phyloP scores from a whole-genome alignment of 2,329 filamentous ascomycete species.

The Pseudogymnoascus sp. region DNA sequence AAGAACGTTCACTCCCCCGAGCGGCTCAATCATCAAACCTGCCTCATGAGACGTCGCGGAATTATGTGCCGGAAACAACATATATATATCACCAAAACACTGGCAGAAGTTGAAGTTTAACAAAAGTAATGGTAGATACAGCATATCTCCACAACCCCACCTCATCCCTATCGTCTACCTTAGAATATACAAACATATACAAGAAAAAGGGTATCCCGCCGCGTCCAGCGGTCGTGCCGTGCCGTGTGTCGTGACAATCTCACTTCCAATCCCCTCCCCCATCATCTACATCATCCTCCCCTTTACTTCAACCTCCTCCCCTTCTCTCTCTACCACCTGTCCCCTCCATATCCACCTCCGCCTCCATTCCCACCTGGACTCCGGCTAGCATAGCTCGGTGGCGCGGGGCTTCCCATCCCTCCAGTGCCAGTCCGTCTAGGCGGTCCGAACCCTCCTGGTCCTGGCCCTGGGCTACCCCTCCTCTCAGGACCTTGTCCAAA shows the following conservation, averaged over 20 bases:
- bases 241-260: neutral
- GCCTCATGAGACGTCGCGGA: neutral
- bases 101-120: neutral
- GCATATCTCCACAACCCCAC: neutral
- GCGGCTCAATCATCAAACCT: neutral
- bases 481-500: neutral
- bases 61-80: neutral
- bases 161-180: neutral
- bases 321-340: neutral
- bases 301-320: neutral
- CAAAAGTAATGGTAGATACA: neutral
- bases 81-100: neutral
- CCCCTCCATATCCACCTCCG: neutral
- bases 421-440: neutral
- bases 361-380: constrained; percentile 16
- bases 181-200: constrained; percentile 2
- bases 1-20: neutral
- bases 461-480: neutral
- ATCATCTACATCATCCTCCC: constrained; percentile 5
- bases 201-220: constrained; percentile 4
- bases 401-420: constrained; percentile 10
- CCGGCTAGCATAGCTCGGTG: constrained; percentile 18
- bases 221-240: neutral
- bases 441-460: neutral
- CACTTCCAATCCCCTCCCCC: neutral